Base-by-base conservation (phyloP, 805 yeast genomes). In the Zygoascus biomembranicola region DNA sequence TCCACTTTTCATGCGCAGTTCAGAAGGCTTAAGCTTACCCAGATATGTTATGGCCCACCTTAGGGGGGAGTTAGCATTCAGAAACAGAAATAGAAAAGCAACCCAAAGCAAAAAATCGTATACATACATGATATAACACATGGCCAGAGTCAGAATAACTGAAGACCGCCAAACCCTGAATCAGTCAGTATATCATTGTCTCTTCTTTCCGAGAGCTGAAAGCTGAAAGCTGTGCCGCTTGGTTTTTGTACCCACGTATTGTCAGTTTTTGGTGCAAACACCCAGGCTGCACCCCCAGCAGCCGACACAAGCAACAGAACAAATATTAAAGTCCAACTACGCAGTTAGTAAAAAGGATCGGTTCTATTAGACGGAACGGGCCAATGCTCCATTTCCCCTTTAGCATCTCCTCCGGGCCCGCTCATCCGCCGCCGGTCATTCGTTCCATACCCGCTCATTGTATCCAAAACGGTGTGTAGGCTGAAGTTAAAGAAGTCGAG, bases 11-110 rank as follows among this genome's bases (percentile, higher is more conserved):
- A 20, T 20, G n/a, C 26, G 8, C 14, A 16, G 6, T 16, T 2
- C 23, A 14, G 20, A 9, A 42, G 8, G 26, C 45, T 18, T 13
- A 35, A 35, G 18, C 52, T 43, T 32, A 50, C 52, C 52, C 19
- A 90, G 74, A 66, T 89, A 90, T 8, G 97, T 90, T 63, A 90
- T 83, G 32, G 97, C 97, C 95, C 95, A 87, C 63, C 61, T 59
- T 8, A 44, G 43, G 26, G 42, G 8, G 13, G 20, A 42, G 44
- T 14, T 42, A 35, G 39, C 8, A n/a, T 35, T n/a, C 10, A 35
- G 39, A 35, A 4, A 11, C 8, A 13, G 16, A 13, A n/a, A n/a
- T 8, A 35, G 2, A n/a, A 35, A 13, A 8, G 8, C 5, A 35
- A 13, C 39, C n/a, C n/a, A n/a, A 35, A 35, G 16, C 39, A 35